Evolutionary conservation across 75 land plant species (phyloP).

Genomic region (Ceratopteris richardii): DNA sequence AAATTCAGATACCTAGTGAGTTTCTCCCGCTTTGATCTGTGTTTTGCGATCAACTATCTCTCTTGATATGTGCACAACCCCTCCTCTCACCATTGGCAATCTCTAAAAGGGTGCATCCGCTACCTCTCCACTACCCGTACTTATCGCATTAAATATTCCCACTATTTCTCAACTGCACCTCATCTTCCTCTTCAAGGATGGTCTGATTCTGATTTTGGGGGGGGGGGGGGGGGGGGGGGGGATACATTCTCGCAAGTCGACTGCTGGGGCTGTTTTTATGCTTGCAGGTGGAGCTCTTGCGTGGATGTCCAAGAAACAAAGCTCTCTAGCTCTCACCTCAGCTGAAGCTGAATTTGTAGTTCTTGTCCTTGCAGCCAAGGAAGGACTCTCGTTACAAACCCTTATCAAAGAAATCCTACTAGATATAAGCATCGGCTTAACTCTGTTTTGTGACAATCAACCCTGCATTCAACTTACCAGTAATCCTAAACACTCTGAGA

Average conservation of each 20-base stretch:
- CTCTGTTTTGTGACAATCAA: constrained; percentile 8
- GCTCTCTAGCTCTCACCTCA: constrained; percentile 3
- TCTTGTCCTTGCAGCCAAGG: not conserved
- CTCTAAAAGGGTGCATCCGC: constrained; percentile 5
- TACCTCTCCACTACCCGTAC: no score
- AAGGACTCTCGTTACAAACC: not conserved
- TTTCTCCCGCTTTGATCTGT: constrained; percentile 1
- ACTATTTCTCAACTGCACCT: not conserved
- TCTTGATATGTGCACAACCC: no score
- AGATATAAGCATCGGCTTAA: not conserved
- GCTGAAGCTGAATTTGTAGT: constrained; percentile 15
- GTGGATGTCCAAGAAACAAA: constrained; percentile 13
- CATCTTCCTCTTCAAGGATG: not conserved
- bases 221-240: not conserved
- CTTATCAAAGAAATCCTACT: no score
- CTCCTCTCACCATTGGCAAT: constrained; percentile 8
- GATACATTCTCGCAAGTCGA: not conserved
- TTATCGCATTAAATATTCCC: constrained; percentile 18
- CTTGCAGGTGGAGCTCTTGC: constrained; percentile 4
- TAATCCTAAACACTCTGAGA: no score
- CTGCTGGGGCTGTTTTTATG: constrained; percentile 8
- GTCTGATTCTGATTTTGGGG: not conserved
- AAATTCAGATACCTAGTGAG: constrained; percentile 1
- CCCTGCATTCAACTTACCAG: no score
- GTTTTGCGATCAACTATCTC: no score